Evolutionary conservation across 495 filamentous ascomycete species (phyloP).

Genomic region (Hypoxylon intermedium): DNA sequence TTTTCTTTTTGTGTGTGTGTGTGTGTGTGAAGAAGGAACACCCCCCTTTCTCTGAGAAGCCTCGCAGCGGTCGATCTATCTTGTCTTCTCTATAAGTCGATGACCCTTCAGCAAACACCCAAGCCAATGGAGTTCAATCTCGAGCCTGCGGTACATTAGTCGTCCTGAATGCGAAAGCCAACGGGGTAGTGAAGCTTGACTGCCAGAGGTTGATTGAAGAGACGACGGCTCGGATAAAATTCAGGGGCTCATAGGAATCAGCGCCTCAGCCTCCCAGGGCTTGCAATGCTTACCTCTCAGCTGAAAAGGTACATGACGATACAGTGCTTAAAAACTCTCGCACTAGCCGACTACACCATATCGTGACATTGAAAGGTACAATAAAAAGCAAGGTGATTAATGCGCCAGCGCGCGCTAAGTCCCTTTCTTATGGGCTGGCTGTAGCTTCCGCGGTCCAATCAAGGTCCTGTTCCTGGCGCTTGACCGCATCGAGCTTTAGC

Average conservation of each 20-base stretch:
- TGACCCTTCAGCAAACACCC: too few relatives aligned
- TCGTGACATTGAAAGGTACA: conserved; percentile 5
- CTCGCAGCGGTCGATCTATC: neutral
- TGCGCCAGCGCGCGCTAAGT: conserved; percentile 30
- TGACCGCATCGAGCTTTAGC: conserved; percentile 37
- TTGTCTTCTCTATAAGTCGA: too few relatives aligned
- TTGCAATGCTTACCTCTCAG: conserved; percentile 1
- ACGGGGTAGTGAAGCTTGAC: conserved; percentile 1
- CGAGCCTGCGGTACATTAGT: too few relatives aligned
- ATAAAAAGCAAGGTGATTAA: conserved; percentile 23
- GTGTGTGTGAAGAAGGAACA: too few relatives aligned
- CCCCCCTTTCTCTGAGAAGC: neutral
- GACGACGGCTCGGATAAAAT: conserved; percentile 4
- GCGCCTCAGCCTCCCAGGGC: conserved; percentile 3
- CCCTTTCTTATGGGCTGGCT: conserved; percentile 41
- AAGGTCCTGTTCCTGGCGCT: conserved; percentile 55
- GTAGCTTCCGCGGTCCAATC: conserved; percentile 57
- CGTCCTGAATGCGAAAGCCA: too few relatives aligned
- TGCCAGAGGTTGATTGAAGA: conserved; percentile 14
- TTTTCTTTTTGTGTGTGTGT: too few relatives aligned
- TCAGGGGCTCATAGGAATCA: conserved; percentile 16
- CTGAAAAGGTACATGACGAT: neutral
- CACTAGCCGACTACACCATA: neutral
- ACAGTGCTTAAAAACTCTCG: conserved; percentile 4
- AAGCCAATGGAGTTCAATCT: too few relatives aligned